Evolutionary conservation across 352 stramenopile genomes (phyloP), one percentile per base, ranked within the genome.

Genomic region (Hyaloperonospora arabidopsidis): DNA sequence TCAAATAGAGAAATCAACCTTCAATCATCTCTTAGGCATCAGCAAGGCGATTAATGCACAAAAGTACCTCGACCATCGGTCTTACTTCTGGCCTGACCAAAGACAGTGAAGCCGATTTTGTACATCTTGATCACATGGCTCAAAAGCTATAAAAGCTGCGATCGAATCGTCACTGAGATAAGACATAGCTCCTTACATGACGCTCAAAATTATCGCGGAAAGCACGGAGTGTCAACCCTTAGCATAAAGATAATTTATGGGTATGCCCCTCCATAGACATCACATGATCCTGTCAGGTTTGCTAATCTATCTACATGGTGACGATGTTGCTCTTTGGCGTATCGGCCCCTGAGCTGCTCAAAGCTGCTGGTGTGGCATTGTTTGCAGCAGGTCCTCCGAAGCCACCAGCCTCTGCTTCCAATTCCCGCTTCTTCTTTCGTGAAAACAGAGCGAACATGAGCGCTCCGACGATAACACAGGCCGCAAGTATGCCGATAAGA

Each of bases 311-410:
- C 65, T 87, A 91, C 80, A 91, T 87, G 32, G 72, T 85, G 36
- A 89, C 78, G 45, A 91, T 91, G 45, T 74, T 83, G 41, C 70
- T 61, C 69, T 89, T 91, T 34, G 80, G 80, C 14, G 80, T 91
- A 21, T 80, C 65, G 5, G 72, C 68, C 18, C 73, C 68, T 39
- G 61, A 67, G 10, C 44, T 54, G 11, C 25, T 58, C 11, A 49
- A 35, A 22, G 53, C 48, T 5, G 47, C 40, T 2, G 57, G 49
- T 23, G 54, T 58, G 8, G 53, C 70, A 28, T 76, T 63, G 17
- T 77, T 56, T 35, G 67, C 68, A 44, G 68, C 59, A 5, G 63
- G 57, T 47, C 65, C 70, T 21, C 70, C 73, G 35, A 87, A 86
- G 32, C 62, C 65, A 22, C 65, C 61, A n/a, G 48, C 65, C 28